Conservation (phyloP, 768 basidiomycete species). For the Boletus vermiculosoides region DNA sequence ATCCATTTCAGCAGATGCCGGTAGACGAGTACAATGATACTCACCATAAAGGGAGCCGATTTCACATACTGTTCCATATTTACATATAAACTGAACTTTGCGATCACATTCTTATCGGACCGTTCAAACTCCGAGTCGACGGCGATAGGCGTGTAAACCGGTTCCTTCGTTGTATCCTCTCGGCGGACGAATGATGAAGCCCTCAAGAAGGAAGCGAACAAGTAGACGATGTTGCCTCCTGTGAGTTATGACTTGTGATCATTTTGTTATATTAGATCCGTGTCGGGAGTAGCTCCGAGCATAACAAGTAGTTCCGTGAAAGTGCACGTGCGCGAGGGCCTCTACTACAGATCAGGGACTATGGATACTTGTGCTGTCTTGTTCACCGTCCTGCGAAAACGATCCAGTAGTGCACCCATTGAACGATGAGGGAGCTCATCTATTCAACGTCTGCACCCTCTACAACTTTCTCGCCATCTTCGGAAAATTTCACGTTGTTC, state of each 20-base stretch:
- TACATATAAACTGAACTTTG: neutral
- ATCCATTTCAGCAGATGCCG: neutral
- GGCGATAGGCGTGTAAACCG: no score
- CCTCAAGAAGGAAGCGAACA: neutral
- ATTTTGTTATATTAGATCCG: neutral
- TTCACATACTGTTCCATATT: neutral
- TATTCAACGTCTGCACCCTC: conserved; percentile 44
- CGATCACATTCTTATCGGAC: neutral
- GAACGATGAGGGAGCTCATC: neutral
- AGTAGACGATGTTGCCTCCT: neutral
- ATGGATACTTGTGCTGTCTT: neutral
- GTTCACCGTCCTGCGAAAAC: neutral
- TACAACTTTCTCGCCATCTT: conserved; percentile 69
- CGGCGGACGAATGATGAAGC: neutral
- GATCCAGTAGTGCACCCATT: neutral
- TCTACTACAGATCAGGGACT: neutral
- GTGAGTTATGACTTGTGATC: neutral
- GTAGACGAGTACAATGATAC: neutral
- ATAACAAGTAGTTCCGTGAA: neutral
- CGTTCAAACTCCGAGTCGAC: neutral
- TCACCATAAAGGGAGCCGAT: neutral
- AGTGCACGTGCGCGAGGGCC: neutral
- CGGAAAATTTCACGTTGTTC: conserved; percentile 77
- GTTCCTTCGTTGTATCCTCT: neutral
- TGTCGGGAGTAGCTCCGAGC: no score